Conservation (phyloP, 2,329 filamentous ascomycete genomes). For the Clarireedia monteithiana region DNA sequence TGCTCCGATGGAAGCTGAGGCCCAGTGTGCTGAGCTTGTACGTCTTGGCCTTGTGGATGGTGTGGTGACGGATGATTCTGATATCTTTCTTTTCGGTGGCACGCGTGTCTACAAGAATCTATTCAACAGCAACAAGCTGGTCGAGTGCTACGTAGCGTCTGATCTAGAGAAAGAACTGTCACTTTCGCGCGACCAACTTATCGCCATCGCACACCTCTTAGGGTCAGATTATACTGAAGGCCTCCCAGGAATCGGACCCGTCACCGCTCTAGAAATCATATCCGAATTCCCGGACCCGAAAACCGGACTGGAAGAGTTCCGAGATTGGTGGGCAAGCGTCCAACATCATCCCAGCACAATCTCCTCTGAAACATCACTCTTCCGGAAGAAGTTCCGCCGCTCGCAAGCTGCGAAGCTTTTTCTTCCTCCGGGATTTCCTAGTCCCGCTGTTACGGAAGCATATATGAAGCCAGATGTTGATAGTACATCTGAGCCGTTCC, state of each 20-base stretch:
- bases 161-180: slow-evolving; percentile 88
- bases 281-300: slow-evolving; percentile 66
- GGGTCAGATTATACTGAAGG: slow-evolving; percentile 95
- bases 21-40: slow-evolving; percentile 91
- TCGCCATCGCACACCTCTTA: slow-evolving; percentile 81
- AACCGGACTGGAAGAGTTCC: slow-evolving; percentile 63
- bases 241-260: slow-evolving; percentile 81
- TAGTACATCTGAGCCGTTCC: slow-evolving; percentile 65
- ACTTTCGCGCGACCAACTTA: slow-evolving; percentile 77
- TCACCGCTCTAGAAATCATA: slow-evolving; percentile 88
- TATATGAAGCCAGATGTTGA: slow-evolving; percentile 88
- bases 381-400: slow-evolving; percentile 81
- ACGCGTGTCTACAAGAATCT: slow-evolving; percentile 98
- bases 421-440: slow-evolving; percentile 73
- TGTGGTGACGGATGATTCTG: slow-evolving; percentile 94
- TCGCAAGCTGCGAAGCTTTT: slow-evolving; percentile 78
- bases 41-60: slow-evolving; percentile 83
- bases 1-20: slow-evolving; percentile 97
- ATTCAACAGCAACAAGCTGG: slow-evolving; percentile 98
- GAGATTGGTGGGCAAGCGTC: slow-evolving; percentile 77
- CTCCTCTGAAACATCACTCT: slow-evolving; percentile 55
- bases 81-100: slow-evolving; percentile 94
- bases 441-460: slow-evolving; percentile 67
- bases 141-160: slow-evolving; percentile 82
- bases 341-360: slow-evolving; percentile 50